Base-by-base conservation (phyloP, 495 filamentous ascomycete genomes). In the Mycothermus thermophilus region DNA sequence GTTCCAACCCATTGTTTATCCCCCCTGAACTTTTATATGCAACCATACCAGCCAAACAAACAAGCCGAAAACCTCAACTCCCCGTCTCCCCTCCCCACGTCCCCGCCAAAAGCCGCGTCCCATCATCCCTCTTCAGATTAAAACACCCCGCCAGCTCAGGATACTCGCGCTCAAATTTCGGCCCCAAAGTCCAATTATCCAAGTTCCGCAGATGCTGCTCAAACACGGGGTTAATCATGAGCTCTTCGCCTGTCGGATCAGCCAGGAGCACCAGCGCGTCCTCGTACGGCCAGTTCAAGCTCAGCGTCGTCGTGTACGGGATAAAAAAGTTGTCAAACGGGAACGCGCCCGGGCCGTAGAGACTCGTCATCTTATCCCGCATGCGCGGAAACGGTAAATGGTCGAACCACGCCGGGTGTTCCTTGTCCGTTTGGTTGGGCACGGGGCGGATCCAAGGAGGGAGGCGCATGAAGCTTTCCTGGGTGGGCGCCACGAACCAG, bases 301-400 rank as follows among this genome's bases (percentile, higher is more conserved):
- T 70, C 23, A 92, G 31, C 0, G 76, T 83, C 4, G 69, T 69
- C 0, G 80, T 86, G 43, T 73, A 92, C 0, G 82, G 79, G 20
- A 85, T 69, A 48, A 85, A 83, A 59, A 83, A 86, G 36, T 78
- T 67, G 20, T 88, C 80, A 48, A 88, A 83, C 0, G 69, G 63
- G 30, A 53, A 65, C 22, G 46, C 46, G 2, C 36, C 38, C 2
- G 55, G 46, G 23, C 68, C 69, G 30, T 71, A 66, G 5, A 57
- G 42, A 13, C 51, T 36, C 3, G 75, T 63, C 4, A 84, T 43
- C 8, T 56, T 56, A 36, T 84, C 77, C 8, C 83, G 73, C 73
- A 87, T 79, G 8, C 51, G 58, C 0, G 80, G 80, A 62, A 75
- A 92, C 1, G 80, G 79, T 6, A 88, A 38, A 50, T 84, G 68